Percentiles rank a stretch among this genome's conserved stretches.
Conservation (phyloP, 2,329 filamentous ascomycete species). For the Amauroascus niger region DNA sequence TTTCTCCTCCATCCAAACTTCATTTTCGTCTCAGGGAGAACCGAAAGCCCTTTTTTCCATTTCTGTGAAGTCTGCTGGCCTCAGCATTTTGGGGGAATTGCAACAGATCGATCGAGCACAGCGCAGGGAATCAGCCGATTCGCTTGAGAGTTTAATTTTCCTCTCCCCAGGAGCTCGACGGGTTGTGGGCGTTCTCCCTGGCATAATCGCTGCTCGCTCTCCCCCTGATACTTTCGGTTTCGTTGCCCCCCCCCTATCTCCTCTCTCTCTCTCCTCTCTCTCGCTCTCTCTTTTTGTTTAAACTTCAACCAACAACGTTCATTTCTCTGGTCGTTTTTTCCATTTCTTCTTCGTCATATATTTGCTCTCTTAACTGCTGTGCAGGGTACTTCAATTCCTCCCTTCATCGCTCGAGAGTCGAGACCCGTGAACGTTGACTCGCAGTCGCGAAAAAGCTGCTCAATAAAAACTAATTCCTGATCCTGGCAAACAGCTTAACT, state of each 20-base stretch:
- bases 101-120: not conserved
- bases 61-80: conserved; percentile 5
- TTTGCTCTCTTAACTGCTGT: conserved; percentile 19
- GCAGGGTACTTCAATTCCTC: conserved; percentile 8
- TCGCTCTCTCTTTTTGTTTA: conserved; percentile 1
- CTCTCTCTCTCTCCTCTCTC: not conserved
- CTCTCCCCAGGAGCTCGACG: no score
- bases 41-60: not conserved
- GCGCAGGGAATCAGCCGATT: not conserved
- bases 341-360: conserved; percentile 17
- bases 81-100: conserved; percentile 2
- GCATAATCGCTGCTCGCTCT: not conserved
- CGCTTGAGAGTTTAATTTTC: conserved; percentile 1
- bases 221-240: not conserved
- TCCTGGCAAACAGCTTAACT: conserved; percentile 20
- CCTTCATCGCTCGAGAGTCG: conserved; percentile 10
- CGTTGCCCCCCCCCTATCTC: not conserved
- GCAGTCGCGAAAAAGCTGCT: not conserved
- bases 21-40: conserved; percentile 4
- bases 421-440: not conserved
- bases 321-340: not conserved
- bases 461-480: conserved; percentile 1
- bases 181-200: not conserved
- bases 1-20: not conserved
- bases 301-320: conserved; percentile 10